phyloP scores from a whole-genome alignment of 1,284 basidiomycete species.

The Cryptococcus sp. region DNA sequence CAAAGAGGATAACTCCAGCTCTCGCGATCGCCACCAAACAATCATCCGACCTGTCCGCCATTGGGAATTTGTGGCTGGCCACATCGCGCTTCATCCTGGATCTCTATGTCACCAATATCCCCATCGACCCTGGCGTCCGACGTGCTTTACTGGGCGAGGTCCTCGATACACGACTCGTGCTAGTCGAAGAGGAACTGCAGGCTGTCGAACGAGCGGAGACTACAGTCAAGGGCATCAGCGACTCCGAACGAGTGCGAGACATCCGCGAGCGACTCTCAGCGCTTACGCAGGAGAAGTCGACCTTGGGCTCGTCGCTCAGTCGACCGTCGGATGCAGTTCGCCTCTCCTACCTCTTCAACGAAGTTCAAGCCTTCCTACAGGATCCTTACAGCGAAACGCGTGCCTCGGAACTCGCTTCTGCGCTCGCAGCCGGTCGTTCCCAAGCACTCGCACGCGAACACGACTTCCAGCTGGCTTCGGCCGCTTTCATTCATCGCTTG shows the following conservation, averaged over 20 bases:
- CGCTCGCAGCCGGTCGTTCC: slow-evolving; percentile 23
- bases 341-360: slow-evolving; percentile 77
- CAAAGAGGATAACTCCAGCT: slow-evolving; percentile 12
- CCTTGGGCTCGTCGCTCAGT: slow-evolving; percentile 41
- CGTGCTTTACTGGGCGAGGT: slow-evolving; percentile 62
- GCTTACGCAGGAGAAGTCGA: slow-evolving; percentile 31
- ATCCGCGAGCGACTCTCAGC: slow-evolving; percentile 48
- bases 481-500: slow-evolving; percentile 56
- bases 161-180: slow-evolving; percentile 56
- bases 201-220: slow-evolving; percentile 65
- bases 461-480: slow-evolving; percentile 53
- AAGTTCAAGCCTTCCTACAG: slow-evolving; percentile 68
- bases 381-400: slow-evolving; percentile 43
- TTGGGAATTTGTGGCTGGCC: slow-evolving; percentile 62
- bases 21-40: slow-evolving; percentile 6
- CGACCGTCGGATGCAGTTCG: slow-evolving; percentile 60
- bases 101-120: slow-evolving; percentile 80
- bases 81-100: slow-evolving; percentile 56
- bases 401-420: slow-evolving; percentile 40
- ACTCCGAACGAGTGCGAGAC: slow-evolving; percentile 58
- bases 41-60: slow-evolving; percentile 7
- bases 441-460: slow-evolving; percentile 45
- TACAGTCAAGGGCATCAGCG: slow-evolving; percentile 63
- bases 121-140: slow-evolving; percentile 82
- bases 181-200: slow-evolving; percentile 60